Percentiles rank a stretch among this genome's conserved stretches.
These are phyloP conservation scores for Aulographum hederae DNA, from an alignment of 2,329 filamentous ascomycete species.

Conservation along the genomic window DNA sequence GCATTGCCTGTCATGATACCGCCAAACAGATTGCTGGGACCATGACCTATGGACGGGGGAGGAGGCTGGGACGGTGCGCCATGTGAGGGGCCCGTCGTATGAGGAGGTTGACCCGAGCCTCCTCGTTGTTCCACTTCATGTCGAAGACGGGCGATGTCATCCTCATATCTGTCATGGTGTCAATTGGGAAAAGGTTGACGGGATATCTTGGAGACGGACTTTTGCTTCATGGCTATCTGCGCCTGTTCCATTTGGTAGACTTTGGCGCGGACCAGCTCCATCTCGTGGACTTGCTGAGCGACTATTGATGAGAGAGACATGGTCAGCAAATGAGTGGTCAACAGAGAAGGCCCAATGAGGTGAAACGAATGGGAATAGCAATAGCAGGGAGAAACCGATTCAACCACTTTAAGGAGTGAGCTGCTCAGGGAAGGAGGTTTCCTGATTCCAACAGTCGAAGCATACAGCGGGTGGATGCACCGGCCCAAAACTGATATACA, in stretches of 20 bases:
- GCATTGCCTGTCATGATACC: slow-evolving; percentile 85
- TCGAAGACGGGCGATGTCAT: slow-evolving; percentile 69
- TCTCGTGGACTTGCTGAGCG: slow-evolving; percentile 77
- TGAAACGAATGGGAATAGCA: neutral
- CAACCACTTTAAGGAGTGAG: too few relatives aligned
- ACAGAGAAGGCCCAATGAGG: slow-evolving; percentile 8
- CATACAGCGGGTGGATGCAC: too few relatives aligned
- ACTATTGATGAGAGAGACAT: slow-evolving; percentile 44
- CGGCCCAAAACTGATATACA: too few relatives aligned
- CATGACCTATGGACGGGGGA: slow-evolving; percentile 71
- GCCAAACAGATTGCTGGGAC: slow-evolving; percentile 77
- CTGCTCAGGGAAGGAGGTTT: too few relatives aligned
- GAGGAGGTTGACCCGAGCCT: slow-evolving; percentile 44
- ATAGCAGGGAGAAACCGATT: too few relatives aligned
- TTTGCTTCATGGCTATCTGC: slow-evolving; percentile 74
- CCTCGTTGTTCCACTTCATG: slow-evolving; percentile 67
- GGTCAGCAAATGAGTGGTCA: slow-evolving; percentile 9
- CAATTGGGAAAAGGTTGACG: neutral
- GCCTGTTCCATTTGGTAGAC: slow-evolving; percentile 85
- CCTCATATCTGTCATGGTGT: slow-evolving; percentile 63
- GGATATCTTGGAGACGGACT: slow-evolving; percentile 35
- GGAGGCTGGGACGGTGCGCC: slow-evolving; percentile 61
- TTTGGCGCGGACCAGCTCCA: slow-evolving; percentile 84
- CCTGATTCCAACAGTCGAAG: too few relatives aligned
- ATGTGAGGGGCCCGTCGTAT: slow-evolving; percentile 48